A percentile compares a stretch with the other conserved stretches of the same genome.
phyloP scores from a whole-genome alignment of 2,329 filamentous ascomycete genomes.

The Xylaria arbuscula region DNA sequence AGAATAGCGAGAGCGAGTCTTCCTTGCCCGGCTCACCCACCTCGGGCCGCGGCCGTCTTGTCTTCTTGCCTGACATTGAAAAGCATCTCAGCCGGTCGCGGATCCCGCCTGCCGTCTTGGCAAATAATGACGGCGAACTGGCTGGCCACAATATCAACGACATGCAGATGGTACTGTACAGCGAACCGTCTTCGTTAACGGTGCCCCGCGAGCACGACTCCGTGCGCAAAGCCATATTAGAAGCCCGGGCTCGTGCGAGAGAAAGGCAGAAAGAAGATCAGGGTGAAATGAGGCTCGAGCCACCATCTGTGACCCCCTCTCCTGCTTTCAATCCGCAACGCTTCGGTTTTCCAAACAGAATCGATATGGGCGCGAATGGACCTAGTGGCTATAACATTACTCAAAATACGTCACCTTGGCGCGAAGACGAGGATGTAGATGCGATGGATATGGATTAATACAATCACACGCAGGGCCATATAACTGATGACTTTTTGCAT shows the following conservation, averaged over 20 bases:
- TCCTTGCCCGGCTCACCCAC: slow-evolving; percentile 64
- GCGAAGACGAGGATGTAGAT: slow-evolving; percentile 62
- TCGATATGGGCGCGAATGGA: slow-evolving; percentile 3
- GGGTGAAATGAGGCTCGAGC: slow-evolving; percentile 9
- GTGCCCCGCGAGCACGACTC: slow-evolving; percentile 80
- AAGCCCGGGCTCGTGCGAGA: slow-evolving; percentile 76
- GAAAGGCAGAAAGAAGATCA: slow-evolving; percentile 64
- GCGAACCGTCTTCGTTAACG: slow-evolving; percentile 69
- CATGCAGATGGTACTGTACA: slow-evolving; percentile 86
- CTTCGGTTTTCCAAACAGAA: not conserved
- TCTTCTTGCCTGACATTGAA: slow-evolving; percentile 88
- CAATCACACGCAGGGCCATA: not conserved
- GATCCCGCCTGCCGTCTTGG: slow-evolving; percentile 72
- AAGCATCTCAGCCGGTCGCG: slow-evolving; percentile 80
- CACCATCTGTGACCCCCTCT: not conserved
- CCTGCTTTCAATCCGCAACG: not conserved
- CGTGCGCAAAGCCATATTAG: slow-evolving; percentile 85
- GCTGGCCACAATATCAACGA: slow-evolving; percentile 54
- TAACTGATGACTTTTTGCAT: slow-evolving; percentile 21
- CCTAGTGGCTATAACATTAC: not conserved
- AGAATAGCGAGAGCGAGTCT: slow-evolving; percentile 31
- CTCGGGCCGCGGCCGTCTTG: slow-evolving; percentile 66
- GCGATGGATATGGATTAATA: slow-evolving; percentile 72
- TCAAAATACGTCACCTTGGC: slow-evolving; percentile 13
- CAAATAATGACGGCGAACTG: slow-evolving; percentile 64